These are phyloP conservation scores for Hypomontagnella monticulosa DNA, from an alignment of 495 filamentous ascomycete species.

Conservation along the genomic window DNA sequence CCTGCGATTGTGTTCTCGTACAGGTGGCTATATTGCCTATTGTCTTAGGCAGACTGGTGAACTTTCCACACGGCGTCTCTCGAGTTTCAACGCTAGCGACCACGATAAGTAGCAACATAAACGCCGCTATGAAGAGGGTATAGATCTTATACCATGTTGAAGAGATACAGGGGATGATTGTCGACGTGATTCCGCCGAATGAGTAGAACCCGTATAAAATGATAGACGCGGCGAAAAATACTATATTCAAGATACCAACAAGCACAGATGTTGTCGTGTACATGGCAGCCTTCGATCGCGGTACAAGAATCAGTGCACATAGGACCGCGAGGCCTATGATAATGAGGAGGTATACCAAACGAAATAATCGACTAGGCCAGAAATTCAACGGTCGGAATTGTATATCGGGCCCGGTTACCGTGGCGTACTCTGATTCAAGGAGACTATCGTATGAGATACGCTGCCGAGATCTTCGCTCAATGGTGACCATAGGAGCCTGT, in stretches of 20 bases:
- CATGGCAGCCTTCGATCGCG: slow-evolving; percentile 2
- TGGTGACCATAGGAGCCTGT: neutral
- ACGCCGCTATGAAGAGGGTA: neutral
- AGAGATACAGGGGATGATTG: slow-evolving; percentile 25
- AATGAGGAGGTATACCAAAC: neutral
- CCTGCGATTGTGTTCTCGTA: neutral
- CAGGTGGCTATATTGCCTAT: slow-evolving; percentile 9
- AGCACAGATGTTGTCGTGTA: slow-evolving; percentile 15
- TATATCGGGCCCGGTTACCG: neutral
- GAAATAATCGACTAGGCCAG: slow-evolving; percentile 15
- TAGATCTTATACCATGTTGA: slow-evolving; percentile 20
- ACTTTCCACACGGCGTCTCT: slow-evolving; percentile 3
- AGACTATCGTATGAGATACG: slow-evolving; percentile 9
- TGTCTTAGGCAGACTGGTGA: slow-evolving; percentile 5
- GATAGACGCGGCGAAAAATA: neutral
- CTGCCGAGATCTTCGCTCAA: neutral
- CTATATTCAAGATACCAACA: neutral
- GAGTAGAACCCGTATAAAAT: slow-evolving; percentile 22
- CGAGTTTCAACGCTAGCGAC: no score
- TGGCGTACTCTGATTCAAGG: neutral
- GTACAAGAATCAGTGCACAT: slow-evolving; percentile 2
- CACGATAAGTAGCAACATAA: no score
- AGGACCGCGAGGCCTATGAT: slow-evolving; percentile 1
- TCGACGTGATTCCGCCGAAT: slow-evolving; percentile 10
- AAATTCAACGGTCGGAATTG: slow-evolving; percentile 8